Base-by-base conservation (phyloP, 441 rosid species). In the Brassica hybrid region DNA sequence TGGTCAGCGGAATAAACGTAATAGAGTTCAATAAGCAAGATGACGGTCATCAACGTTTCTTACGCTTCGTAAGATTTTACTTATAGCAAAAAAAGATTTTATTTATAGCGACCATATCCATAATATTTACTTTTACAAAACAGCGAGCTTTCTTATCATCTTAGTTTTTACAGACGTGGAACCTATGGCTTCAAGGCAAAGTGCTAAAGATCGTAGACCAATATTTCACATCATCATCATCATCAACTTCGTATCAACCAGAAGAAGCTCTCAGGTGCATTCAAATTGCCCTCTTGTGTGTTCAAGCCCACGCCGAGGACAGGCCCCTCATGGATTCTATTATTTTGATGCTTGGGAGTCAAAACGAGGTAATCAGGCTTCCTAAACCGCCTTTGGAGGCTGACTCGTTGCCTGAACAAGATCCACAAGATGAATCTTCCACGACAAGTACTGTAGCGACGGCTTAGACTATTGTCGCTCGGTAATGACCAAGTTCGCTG, bases 1-100 rank as follows among this genome's bases (percentile, higher is more conserved):
- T 85, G n/a, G 63, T 91, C 16, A 86, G 81, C 64, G 98, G 96
- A 23, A 87, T 76, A 83, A 91, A 71, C 65, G 90, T 86, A 74
- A 70, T 81, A 34, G 91, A 89, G 16, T 88, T 91, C 59, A 76
- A 23, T 17, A 9, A n/a, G 9, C 9, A 57, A 3, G 36, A 75
- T 65, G 72, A 83, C 41, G 66, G 66, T 6, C 1, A 34, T 8
- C 83, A 80, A 18, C 78, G 75, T 57, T 82, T 88, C 71, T 80
- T 82, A 34, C 81, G 84, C 18, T 85, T 85, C 63, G 96, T 91
- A 87, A 84, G 94, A 36, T 36, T 36, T 36, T 27, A 27, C 79
- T 12, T 59, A 23, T 5, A 65, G 32, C 32, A 27, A 27, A 21
- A 21, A 21, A 21, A 21, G 23, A 21, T 21, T 21, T 34, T 34